Evolutionary conservation across 1,284 basidiomycete genomes (phyloP), one percentile per base, ranked within the genome.

Genomic region (Malassezia brasiliensis): DNA sequence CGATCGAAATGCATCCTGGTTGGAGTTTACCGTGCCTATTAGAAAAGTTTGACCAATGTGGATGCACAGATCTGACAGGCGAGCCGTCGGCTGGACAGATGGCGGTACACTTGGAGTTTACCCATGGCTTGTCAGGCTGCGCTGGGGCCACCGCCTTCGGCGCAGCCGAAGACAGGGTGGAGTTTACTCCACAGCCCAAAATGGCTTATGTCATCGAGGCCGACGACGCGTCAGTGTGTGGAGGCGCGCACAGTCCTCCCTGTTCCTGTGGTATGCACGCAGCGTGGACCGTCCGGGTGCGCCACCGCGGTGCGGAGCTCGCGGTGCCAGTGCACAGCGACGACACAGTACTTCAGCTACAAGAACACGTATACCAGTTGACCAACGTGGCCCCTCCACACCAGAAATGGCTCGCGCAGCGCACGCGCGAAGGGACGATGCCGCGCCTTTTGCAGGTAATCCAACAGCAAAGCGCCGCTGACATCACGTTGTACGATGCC

Each of bases 391-490:
- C 11, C 4, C 49, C 54, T 3, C 31, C 3, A 15, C 31, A 52
- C 31, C 54, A 56, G 32, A 56, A 56, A 30, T 28, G 45, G n/a
- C 19, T 56, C 4, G 40, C 35, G 38, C 47, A 42, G 35, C 41
- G 47, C 25, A 19, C 30, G 19, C 22, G 6, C 5, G 22, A 19
- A 6, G 11, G 34, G n/a, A 6, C 19, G 32, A 31, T 34, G 20
- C 40, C 49, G 20, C 39, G 31, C 7, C 50, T 56, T 7, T 25
- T 25, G 11, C 31, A 36, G 20, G 31, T 41, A 2, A 7, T 52
- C 20, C 42, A 47, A n/a, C 32, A 19, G 15, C 36, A 46, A 1
- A 15, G 15, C 7, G 41, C 49, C 3, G 25, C 3, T 7, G 6
- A 20, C 10, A 45, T 32, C 5, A 15, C 42, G 11, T 7, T 56